Percentiles rank a stretch among this genome's conserved stretches.
These are phyloP conservation scores for Casuarina cunninghamiana DNA, from an alignment of 306 rosid genomes.

Conservation along the genomic window DNA sequence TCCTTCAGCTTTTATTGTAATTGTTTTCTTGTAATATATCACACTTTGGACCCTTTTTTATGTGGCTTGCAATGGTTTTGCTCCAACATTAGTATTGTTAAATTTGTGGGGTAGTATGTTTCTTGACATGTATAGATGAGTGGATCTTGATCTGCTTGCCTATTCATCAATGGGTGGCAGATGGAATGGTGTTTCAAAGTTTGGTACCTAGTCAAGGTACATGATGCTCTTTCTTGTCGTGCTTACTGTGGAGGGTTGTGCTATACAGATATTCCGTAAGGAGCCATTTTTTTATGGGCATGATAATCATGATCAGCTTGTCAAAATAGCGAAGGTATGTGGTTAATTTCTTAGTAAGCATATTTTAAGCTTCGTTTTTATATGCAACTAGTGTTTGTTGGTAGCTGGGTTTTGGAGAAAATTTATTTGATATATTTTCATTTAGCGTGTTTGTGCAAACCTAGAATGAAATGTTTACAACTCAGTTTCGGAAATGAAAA, in stretches of 20 bases:
- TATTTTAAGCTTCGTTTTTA: too few relatives aligned
- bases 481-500: constrained; percentile 12
- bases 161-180: constrained; percentile 26
- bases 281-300: constrained; percentile 98
- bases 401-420: not conserved
- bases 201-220: constrained; percentile 23
- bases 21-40: not conserved
- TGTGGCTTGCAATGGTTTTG: not conserved
- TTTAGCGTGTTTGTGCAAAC: not conserved
- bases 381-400: not conserved
- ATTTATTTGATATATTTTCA: not conserved
- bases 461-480: constrained; percentile 7
- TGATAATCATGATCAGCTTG: constrained; percentile 89
- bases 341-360: too few relatives aligned
- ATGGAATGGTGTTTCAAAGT: constrained; percentile 26
- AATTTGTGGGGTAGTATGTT: not conserved
- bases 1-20: not conserved
- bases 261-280: constrained; percentile 86
- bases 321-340: constrained; percentile 83
- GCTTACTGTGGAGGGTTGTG: constrained; percentile 43
- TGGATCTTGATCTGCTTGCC: constrained; percentile 35
- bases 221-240: constrained; percentile 27
- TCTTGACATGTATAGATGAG: constrained; percentile 4
- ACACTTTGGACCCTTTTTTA: constrained; percentile 3
- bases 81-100: not conserved